Evolutionary conservation across 176 grass and related monocot genomes (phyloP), one percentile per base, ranked within the genome.

Genomic region (Tuctoria greenei): DNA sequence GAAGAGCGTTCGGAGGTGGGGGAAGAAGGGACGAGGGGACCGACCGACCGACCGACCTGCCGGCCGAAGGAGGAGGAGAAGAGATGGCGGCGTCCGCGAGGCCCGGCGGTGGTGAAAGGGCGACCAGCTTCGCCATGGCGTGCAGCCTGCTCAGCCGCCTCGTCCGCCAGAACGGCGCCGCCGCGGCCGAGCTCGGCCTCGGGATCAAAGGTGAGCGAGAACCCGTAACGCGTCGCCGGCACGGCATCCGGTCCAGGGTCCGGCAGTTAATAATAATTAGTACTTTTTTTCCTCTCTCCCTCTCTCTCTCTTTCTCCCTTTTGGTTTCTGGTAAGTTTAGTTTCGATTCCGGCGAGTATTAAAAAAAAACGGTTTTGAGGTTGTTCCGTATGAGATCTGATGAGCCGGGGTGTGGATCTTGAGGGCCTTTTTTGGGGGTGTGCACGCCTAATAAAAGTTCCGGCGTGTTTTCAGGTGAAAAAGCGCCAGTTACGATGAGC

Each of bases 81-180:
- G 69, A 77, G 61, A 83, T 93, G 75, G 64, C 84, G 26, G 84
- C 80, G 68, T 88, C 86, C 15, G 44, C 86, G 86, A 90, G 88
- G 82, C 54, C 69, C 4, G 90, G n/a, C n/a, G n/a, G n/a, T n/a
- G n/a, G 90, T 72, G 90, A 97, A 80, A 97, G 76, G 78, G 57
- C 91, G 49, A 88, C 41, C 26, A 98, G 86, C 78, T 95, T 98
- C 79, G 87, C 89, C 69, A 23, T 98, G 73, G 81, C 95, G 28
- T 99, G 95, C 81, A 95, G 85, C 70, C 69, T 99, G 5, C 81
- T 99, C 68, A 95, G 95, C 63, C 92, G 86, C 77, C 86, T 88
- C 75, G 88, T 95, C 69, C 93, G 90, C 78, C 78, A 95, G 87
- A 99, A 99, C 83, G 91, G 89, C 64, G 82, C 76, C 65, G 69